These are phyloP conservation scores for Fusarium continuum DNA, from an alignment of 2,329 filamentous ascomycete genomes.

Conservation along the genomic window DNA sequence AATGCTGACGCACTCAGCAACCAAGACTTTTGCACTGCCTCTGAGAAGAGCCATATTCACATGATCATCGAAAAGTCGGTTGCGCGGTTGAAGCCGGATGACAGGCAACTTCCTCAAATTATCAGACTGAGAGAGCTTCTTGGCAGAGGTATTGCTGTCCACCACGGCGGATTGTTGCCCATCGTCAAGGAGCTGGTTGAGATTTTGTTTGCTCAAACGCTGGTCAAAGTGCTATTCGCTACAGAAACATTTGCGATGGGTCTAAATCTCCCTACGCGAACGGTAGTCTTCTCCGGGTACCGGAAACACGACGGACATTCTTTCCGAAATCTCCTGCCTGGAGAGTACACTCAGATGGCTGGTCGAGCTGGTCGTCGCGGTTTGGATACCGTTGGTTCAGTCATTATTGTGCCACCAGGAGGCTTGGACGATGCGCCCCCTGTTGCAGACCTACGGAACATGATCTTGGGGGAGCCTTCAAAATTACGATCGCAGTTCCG, in stretches of 20 bases:
- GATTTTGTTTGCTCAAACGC: slow-evolving; percentile 91
- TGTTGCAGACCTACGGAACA: slow-evolving; percentile 81
- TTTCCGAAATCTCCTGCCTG: slow-evolving; percentile 90
- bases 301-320: slow-evolving; percentile 94
- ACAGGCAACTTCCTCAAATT: slow-evolving; percentile 91
- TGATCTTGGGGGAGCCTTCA: slow-evolving; percentile 95
- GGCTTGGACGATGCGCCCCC: slow-evolving; percentile 87
- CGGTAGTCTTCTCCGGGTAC: slow-evolving; percentile 96
- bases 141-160: slow-evolving; percentile 89
- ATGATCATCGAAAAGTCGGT: slow-evolving; percentile 98
- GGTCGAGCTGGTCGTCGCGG: slow-evolving; percentile 93
- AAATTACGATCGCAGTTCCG: slow-evolving; percentile 96
- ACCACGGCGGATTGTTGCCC: slow-evolving; percentile 91
- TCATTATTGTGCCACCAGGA: slow-evolving; percentile 89
- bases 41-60: slow-evolving; percentile 95
- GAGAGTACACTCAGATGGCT: slow-evolving; percentile 99
- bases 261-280: slow-evolving; percentile 92
- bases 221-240: slow-evolving; percentile 96
- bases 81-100: slow-evolving; percentile 88
- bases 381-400: slow-evolving; percentile 89
- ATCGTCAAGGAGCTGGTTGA: slow-evolving; percentile 99
- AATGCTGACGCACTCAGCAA: slow-evolving; percentile 96
- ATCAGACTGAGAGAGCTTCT: slow-evolving; percentile 86
- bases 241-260: slow-evolving; percentile 99
- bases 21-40: slow-evolving; percentile 91